Base-by-base conservation (phyloP, 2,329 filamentous ascomycete genomes). In the Dactylonectria estremocensis region DNA sequence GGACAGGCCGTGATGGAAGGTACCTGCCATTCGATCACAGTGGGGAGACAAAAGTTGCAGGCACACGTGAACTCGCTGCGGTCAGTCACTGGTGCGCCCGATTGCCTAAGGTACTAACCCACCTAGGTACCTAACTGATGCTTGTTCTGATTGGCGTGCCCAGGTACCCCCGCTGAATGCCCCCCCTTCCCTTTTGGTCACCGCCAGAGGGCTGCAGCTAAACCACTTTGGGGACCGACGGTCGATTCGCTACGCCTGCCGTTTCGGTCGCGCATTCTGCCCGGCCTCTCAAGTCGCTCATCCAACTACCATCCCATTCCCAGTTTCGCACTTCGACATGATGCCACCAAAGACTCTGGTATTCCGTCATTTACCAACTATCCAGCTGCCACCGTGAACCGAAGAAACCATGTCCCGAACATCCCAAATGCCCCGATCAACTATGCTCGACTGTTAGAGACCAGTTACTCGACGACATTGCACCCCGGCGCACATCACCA, bases 161-260 rank as follows among this genome's bases (percentile, higher is more conserved):
- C 4, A 4, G 14, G 55, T 71, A 73, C 68, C 56, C 31, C 64
- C 54, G 54, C 24, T 60, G 7, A 56, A 40, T 24, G 48, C 48
- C 43, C 67, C 66, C 64, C 52, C 68, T 70, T 67, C 73, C 69
- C 3, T 37, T 73, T 73, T 64, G 55, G 70, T 70, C 72, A 72
- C 71, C 73, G 70, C 67, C 64, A 52, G 24, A 53, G 33, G 31
- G 52, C 56, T 11, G 3, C 37, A 69, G 73, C 80, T 81, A 81
- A 77, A 48, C 79, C 71, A 37, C 24, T 77, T 77, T 76, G 74
- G 80, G 74, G 71, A 82, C 80, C 80, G 80, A 82, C 67, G 64
- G 46, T 63, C 58, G 46, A 70, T 68, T 66, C 65, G 69, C 69
- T 66, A 33, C 65, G 64, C 61, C 67, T 72, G 65, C 67, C 67